These are phyloP conservation scores for Fusarium sp. DNA, from an alignment of 2,329 filamentous ascomycete genomes.

Conservation along the genomic window DNA sequence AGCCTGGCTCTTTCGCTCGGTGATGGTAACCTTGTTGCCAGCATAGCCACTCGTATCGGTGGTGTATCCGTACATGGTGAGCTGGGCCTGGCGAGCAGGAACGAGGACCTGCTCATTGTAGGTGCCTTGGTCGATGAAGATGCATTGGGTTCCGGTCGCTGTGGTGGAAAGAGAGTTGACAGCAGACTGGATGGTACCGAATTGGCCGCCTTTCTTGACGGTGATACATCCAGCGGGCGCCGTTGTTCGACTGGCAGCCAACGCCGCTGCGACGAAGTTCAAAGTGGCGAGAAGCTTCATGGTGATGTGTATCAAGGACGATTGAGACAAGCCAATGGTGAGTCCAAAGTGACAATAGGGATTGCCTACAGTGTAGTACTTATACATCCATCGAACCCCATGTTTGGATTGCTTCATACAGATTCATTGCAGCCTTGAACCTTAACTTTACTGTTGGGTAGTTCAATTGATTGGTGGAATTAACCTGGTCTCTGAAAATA, in stretches of 20 bases:
- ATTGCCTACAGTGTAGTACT: background rate
- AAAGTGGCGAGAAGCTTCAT: slow-evolving; percentile 38
- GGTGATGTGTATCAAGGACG: background rate
- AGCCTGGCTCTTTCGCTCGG: slow-evolving; percentile 55
- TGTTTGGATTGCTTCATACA: background rate
- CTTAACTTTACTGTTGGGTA: background rate
- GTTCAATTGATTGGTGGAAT: slow-evolving; percentile 31
- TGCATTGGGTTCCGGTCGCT: slow-evolving; percentile 62
- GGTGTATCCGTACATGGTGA: slow-evolving; percentile 68
- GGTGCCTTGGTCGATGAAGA: slow-evolving; percentile 73
- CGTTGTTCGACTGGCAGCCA: slow-evolving; percentile 51
- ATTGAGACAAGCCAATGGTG: background rate
- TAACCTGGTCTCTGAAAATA: background rate
- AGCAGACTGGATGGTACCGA: slow-evolving; percentile 62
- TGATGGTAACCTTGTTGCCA: slow-evolving; percentile 67
- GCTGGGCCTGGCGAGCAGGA: slow-evolving; percentile 59
- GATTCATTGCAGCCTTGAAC: background rate
- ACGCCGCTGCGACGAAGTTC: slow-evolving; percentile 28
- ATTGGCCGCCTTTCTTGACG: slow-evolving; percentile 56
- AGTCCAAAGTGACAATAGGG: background rate
- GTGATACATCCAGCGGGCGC: slow-evolving; percentile 62
- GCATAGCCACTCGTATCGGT: slow-evolving; percentile 59
- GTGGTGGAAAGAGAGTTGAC: slow-evolving; percentile 67
- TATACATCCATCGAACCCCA: background rate
- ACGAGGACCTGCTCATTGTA: slow-evolving; percentile 64